Base-by-base conservation (phyloP, 345 rosid species). In the Eucalyptus coolabah region DNA sequence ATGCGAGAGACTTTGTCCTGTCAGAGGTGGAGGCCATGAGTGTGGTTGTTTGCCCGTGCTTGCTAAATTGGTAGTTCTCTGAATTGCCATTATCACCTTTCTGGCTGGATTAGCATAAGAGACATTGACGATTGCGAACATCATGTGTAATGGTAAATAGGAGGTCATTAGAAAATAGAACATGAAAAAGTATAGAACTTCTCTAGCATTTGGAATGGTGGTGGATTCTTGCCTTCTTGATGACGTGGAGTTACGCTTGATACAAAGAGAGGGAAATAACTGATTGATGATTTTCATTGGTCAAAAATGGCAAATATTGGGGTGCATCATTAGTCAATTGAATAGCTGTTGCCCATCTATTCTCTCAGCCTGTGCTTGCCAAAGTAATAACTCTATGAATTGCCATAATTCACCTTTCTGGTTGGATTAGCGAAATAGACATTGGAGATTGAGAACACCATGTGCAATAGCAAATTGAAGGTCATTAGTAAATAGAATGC, bases 1-100 rank as follows among this genome's bases (percentile, higher is more conserved):
- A 37, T 95, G 96, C 88, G 96, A 95, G 93, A 95, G 99, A 90
- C 93, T 97, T 88, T 98, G 99, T 92, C 99, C 99, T 69, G 93
- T 97, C 88, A 94, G 97, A 92, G 99, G 97, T 87, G 95, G 94
- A 49, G 99, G 98, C 19, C 98, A 96, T 83, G 95, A 94, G 87
- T 98, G 99, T 93, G 99, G 99, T 88, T 98, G 99, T 94, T 95
- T 97, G 91, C 93, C 94, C 3, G 80, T 94, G 91, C 95, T 94
- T 90, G 93, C 96, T 24, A 96, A 94, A 94, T 93, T 96, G 98
- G 99, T 98, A 95, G 77, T 30, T 77, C 85, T 77, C 85, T 77
- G 28, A 77, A 77, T 77, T 21, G 5, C 80, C 80, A 32, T 69
- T 69, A 37, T 42, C 30, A 77, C 85, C 15, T 40, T 77, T 21